Evolutionary conservation across 140 eudicot species (phyloP).

Genomic region (Senecio squalidus): DNA sequence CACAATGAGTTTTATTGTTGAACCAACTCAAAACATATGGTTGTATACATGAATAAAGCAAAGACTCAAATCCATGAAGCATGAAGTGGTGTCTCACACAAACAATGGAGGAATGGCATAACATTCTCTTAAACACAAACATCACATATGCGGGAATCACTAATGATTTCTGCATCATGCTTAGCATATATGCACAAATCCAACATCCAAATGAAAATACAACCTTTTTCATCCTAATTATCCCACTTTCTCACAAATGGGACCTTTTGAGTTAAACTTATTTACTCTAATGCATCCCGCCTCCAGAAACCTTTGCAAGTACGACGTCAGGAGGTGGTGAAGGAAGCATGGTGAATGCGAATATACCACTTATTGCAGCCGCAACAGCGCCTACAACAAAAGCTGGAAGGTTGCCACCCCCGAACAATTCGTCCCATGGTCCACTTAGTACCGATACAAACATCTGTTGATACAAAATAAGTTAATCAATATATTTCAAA

Average conservation of each 20-base stretch:
- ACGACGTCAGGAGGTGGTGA: conserved; percentile 43
- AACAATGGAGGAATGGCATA: conserved; percentile 40
- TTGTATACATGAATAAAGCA: conserved; percentile 36
- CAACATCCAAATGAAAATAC: conserved; percentile 32
- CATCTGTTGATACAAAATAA: conserved; percentile 41
- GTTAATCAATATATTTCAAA: neutral
- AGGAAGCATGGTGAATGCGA: conserved; percentile 59
- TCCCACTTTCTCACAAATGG: conserved; percentile 20
- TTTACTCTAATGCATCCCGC: conserved; percentile 38
- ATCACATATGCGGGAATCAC: conserved; percentile 40
- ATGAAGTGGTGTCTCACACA: conserved; percentile 37
- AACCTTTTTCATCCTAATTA: conserved; percentile 26
- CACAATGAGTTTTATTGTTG: conserved; percentile 30
- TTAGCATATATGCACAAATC: conserved; percentile 45
- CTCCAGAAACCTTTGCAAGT: conserved; percentile 29
- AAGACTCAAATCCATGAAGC: conserved; percentile 37
- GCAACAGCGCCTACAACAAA: conserved; percentile 65
- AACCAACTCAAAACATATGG: conserved; percentile 28
- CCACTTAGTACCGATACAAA: conserved; percentile 57
- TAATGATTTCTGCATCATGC: conserved; percentile 38
- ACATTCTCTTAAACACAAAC: conserved; percentile 41
- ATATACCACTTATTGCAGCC: conserved; percentile 53
- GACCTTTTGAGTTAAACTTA: conserved; percentile 15
- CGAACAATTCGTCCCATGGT: conserved; percentile 65
- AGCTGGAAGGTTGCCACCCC: conserved; percentile 78